Evolutionary conservation across 495 filamentous ascomycete genomes (phyloP).

Genomic region (Penicillium bovifimosum): DNA sequence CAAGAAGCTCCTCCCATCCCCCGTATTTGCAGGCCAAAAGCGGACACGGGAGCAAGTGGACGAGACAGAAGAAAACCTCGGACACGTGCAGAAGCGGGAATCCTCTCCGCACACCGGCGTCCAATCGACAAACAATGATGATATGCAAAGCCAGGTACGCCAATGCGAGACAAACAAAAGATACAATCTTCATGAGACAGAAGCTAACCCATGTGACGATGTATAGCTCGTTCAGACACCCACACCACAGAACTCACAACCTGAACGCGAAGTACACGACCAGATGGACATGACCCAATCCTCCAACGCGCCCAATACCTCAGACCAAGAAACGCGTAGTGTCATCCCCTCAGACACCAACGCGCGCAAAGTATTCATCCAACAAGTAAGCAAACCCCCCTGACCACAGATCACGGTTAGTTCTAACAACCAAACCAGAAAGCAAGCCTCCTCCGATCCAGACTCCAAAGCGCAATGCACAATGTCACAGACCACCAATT

Average conservation of each 20-base stretch:
- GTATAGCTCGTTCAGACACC: constrained; percentile 14
- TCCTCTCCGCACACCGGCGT: constrained; percentile 7
- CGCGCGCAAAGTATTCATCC: constrained; percentile 40
- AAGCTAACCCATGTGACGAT: constrained; percentile 12
- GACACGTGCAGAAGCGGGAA: constrained; percentile 13
- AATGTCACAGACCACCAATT: constrained; percentile 38
- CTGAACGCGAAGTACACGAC: constrained; percentile 13
- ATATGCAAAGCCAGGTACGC: constrained; percentile 24
- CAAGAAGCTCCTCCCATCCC: constrained; percentile 37
- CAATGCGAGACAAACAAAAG: not conserved
- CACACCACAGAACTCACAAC: constrained; percentile 14
- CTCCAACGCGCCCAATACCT: constrained; percentile 6
- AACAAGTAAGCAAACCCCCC: constrained; percentile 30
- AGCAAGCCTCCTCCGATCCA: constrained; percentile 39
- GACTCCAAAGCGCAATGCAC: constrained; percentile 43
- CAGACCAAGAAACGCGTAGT: constrained; percentile 11
- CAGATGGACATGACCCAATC: constrained; percentile 11
- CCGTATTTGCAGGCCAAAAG: constrained; percentile 40
- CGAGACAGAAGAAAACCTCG: constrained; percentile 19
- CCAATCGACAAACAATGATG: constrained; percentile 11
- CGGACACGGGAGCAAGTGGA: constrained; percentile 38
- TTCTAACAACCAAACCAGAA: constrained; percentile 27
- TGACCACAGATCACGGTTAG: not conserved
- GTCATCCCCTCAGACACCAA: constrained; percentile 34
- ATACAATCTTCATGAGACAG: not conserved